These are phyloP conservation scores for Diutina catenulata DNA, from an alignment of 1,139 yeast species.

Conservation along the genomic window DNA sequence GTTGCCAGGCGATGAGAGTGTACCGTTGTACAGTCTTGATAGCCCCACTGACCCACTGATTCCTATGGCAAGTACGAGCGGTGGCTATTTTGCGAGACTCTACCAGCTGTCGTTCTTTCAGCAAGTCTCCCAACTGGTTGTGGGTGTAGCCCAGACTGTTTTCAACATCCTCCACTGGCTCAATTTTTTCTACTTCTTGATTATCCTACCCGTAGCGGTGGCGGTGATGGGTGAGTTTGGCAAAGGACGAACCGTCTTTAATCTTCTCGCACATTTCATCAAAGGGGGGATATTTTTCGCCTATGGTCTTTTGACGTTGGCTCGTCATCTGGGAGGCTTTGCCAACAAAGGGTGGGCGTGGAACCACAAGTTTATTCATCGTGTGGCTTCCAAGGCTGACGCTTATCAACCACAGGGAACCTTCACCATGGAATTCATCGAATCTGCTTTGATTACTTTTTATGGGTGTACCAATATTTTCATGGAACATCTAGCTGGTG, in stretches of 20 bases:
- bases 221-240: conserved; percentile 68
- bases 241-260: conserved; percentile 52
- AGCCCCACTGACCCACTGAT: too few species aligned
- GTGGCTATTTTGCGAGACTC: too few species aligned
- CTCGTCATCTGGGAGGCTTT: conserved; percentile 80
- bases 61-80: too few species aligned
- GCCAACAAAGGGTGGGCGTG: conserved; percentile 78
- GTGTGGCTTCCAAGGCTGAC: too few species aligned
- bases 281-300: conserved; percentile 88
- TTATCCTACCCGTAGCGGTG: conserved; percentile 60
- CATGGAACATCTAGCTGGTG: conserved; percentile 64
- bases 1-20: too few species aligned
- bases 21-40: too few species aligned
- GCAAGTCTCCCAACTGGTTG: conserved; percentile 17
- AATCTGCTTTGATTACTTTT: conserved; percentile 64
- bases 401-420: conserved; percentile 38
- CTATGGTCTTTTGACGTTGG: conserved; percentile 65
- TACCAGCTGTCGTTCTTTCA: conserved; percentile 9
- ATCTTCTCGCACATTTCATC: conserved; percentile 85
- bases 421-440: conserved; percentile 77
- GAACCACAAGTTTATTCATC: conserved; percentile 53
- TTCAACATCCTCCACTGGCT: conserved; percentile 55
- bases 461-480: conserved; percentile 86
- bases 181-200: conserved; percentile 46
- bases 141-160: conserved; percentile 18